phyloP scores from a whole-genome alignment of 2,329 filamentous ascomycete species.

The Fusarium neocosmosporiellum region DNA sequence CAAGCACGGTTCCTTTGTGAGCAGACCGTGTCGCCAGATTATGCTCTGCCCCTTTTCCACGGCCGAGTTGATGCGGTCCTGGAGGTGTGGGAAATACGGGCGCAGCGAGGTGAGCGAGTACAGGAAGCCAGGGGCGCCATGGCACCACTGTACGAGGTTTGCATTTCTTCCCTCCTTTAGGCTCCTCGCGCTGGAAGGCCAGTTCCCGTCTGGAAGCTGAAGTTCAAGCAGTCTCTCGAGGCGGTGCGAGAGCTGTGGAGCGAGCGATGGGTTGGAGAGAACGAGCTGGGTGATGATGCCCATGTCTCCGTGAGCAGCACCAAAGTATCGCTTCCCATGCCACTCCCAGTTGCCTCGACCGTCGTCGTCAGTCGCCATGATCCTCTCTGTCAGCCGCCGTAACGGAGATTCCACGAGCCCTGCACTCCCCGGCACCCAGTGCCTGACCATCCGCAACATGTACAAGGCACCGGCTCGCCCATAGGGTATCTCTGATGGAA shows the following conservation, averaged over 20 bases:
- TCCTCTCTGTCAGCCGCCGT: conserved; percentile 66
- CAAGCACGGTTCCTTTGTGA: conserved; percentile 73
- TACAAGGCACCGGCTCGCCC: conserved; percentile 77
- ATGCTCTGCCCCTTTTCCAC: conserved; percentile 63
- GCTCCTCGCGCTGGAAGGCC: conserved; percentile 63
- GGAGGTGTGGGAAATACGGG: conserved; percentile 65
- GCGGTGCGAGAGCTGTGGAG: conserved; percentile 63
- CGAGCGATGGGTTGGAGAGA: conserved; percentile 65
- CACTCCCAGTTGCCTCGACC: conserved; percentile 67
- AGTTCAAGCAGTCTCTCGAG: conserved; percentile 67
- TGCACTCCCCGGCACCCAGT: conserved; percentile 63
- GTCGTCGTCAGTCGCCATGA: conserved; percentile 63
- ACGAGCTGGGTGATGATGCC: conserved; percentile 79
- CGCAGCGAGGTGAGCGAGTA: conserved; percentile 67
- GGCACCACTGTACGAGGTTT: conserved; percentile 72
- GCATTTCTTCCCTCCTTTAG: conserved; percentile 55
- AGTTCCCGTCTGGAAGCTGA: conserved; percentile 73
- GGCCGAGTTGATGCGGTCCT: conserved; percentile 63
- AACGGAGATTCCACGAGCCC: conserved; percentile 64
- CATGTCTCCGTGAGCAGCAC: conserved; percentile 74
- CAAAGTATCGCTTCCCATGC: conserved; percentile 71
- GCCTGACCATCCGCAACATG: conserved; percentile 71
- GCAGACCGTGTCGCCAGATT: conserved; percentile 66
- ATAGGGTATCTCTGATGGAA: conserved; percentile 71
- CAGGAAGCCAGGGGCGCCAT: conserved; percentile 73